Evolutionary conservation across 768 basidiomycete species (phyloP), one percentile per base, ranked within the genome.

Genomic region (Trametes elegans): DNA sequence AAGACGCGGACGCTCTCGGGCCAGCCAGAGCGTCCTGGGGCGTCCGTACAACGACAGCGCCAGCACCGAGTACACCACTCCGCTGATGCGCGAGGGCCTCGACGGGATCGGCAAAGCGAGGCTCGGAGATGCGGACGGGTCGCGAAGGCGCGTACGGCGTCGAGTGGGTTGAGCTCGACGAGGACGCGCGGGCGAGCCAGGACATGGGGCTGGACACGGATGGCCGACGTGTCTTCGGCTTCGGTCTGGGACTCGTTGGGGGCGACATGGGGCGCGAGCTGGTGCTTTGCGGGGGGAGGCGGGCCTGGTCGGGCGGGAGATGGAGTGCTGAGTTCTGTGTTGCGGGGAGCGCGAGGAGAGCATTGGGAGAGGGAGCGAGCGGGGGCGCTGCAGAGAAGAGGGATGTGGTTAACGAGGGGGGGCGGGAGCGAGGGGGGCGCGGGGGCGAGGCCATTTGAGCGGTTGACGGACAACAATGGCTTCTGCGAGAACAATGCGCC

Each of bases 21-120:
- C 71, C 67, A 26, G 68, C 73, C 27, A 93, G 73, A 19, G 90
- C 90, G 51, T 93, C 90, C 60, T 87, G 83, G 7, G 90, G 90
- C 0, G 90, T 92, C 53, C 84, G 76, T 32, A 92, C 90, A 27
- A 93, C 74, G 1, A 77, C 85, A 13, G 90, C 90, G 35, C 90
- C 88, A 18, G 79, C 66, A n/a, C 87, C 89, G 18, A 89, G 78
- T 3, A 73, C 68, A 2, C 82, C 82, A 38, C 69, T 75, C 11
- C 81, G 77, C 13, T 57, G 65, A 19, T 54, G 31, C 47, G 47
- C 38, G 27, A 73, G 50, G 4, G 65, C 64, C 10, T 74, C 71
- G 5, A 74, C 56, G 39, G 68, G 68, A 58, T 68, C 68, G 7
- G 67, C 58, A 7, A 72, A 53, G 48, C 73, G 72, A 16, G 78